Evolutionary conservation across 1,284 basidiomycete species (phyloP), one percentile per base, ranked within the genome.

Genomic region (Grifola frondosa): DNA sequence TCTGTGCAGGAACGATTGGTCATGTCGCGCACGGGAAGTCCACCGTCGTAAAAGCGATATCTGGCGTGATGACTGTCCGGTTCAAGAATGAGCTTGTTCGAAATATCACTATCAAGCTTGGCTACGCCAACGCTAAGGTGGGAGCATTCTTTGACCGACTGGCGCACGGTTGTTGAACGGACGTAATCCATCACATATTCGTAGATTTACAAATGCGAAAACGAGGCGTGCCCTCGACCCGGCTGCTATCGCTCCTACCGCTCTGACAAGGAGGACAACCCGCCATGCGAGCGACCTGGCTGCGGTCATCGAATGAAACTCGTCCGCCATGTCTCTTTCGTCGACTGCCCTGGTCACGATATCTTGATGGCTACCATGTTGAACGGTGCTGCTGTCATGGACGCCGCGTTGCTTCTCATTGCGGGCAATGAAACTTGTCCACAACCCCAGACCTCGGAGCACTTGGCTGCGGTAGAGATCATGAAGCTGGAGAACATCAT

Each of bases 331-430:
- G 92, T 98, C 58, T 98, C 96, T 1, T 98, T 98, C 67, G 96
- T 98, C 64, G 93, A 96, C 66, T 93, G 91, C 64, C 91, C 91
- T 2, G 92, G 91, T 54, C 91, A 95, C 80, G 91, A 95, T 63
- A 91, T 90, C 80, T 78, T 99, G 67, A 99, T 99, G 96, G 96
- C 96, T 46, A 99, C 96, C 57, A 99, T 99, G 97, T 78, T 99
- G 60, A 98, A 98, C 80, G 96, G 96, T 69, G 96, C 96, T 30
- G 97, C 97, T 19, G 96, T 99, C 76, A 95, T 99, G 96, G 95
- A 98, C 70, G 96, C 96, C 48, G 96, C 96, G 13, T 74, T 99
- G 1, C 79, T 99, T 1, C 82, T 99, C 37, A 86, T 98, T 49
- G 96, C 96, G 20, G 96, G 91, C 40, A 99, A 99, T 71, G 96